Conservation (phyloP, 371 early-diverging fungal genomes). For the Rhizopus arrhizus region DNA sequence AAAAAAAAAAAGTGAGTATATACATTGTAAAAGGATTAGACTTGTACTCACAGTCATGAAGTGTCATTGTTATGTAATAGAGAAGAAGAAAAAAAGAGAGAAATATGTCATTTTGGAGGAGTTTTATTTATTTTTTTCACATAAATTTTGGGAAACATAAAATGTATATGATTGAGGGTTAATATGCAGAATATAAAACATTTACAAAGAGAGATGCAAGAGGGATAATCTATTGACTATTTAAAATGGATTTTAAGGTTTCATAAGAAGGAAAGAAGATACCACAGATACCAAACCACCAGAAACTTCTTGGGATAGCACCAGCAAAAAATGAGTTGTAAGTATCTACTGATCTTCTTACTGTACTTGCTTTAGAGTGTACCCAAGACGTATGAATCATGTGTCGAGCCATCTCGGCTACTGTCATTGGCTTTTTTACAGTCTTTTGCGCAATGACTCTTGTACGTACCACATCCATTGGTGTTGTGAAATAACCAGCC, state of each 20-base stretch:
- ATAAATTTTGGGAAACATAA: neutral
- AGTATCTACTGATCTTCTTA: slow-evolving; percentile 14
- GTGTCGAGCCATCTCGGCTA: slow-evolving; percentile 28
- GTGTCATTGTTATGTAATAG: neutral
- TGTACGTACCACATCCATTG: slow-evolving; percentile 83
- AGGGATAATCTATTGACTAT: neutral
- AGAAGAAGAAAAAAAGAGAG: neutral
- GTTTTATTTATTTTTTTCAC: too few species aligned
- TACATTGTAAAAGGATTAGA: too few species aligned
- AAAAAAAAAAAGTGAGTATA: neutral
- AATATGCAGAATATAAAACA: neutral
- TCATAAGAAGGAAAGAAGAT: slow-evolving; percentile 82
- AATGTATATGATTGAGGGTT: neutral
- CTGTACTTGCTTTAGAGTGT: slow-evolving; percentile 6
- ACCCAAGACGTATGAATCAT: slow-evolving; percentile 27
- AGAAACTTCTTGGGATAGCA: slow-evolving; percentile 63
- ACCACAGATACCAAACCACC: slow-evolving; percentile 83
- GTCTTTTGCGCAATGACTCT: slow-evolving; percentile 70
- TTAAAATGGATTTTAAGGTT: slow-evolving; percentile 56
- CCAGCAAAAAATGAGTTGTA: slow-evolving; percentile 65
- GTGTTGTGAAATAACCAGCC: slow-evolving; percentile 82
- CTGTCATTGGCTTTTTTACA: slow-evolving; percentile 21
- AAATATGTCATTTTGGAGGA: too few species aligned
- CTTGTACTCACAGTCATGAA: neutral
- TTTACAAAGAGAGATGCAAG: neutral